Evolutionary conservation across 768 basidiomycete species (phyloP).

Genomic region (Boletus speciosus): DNA sequence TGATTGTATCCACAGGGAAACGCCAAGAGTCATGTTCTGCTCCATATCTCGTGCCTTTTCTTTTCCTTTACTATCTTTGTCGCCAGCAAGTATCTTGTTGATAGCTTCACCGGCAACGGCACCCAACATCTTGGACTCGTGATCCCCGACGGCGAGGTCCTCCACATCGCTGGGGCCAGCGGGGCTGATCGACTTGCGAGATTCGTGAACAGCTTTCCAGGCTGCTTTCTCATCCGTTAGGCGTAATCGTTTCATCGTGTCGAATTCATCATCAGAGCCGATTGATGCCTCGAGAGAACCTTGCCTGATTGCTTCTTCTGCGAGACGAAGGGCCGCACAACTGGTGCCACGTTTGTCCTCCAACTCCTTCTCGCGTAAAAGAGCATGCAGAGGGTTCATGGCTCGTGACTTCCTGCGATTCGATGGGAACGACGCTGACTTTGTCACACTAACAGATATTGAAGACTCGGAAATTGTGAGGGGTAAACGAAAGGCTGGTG

Average conservation of each 20-base stretch:
- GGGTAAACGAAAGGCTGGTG: constrained; percentile 9
- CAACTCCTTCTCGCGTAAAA: constrained; percentile 50
- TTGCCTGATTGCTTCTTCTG: constrained; percentile 40
- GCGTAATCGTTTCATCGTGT: constrained; percentile 5
- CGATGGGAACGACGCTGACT: background rate
- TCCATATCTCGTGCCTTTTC: constrained; percentile 24
- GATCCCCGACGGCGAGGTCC: constrained; percentile 38
- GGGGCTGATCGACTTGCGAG: constrained; percentile 17
- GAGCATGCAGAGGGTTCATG: constrained; percentile 51
- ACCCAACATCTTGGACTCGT: constrained; percentile 28
- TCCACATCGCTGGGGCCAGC: constrained; percentile 14
- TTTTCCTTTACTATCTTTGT: constrained; percentile 33
- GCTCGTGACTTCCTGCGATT: constrained; percentile 22
- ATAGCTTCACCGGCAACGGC: constrained; percentile 39
- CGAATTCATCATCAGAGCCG: constrained; percentile 19
- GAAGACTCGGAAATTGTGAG: constrained; percentile 7
- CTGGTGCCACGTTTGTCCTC: constrained; percentile 34
- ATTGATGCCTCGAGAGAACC: constrained; percentile 26
- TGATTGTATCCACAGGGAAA: constrained; percentile 33
- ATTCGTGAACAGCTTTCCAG: constrained; percentile 34
- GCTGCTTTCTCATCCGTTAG: constrained; percentile 41
- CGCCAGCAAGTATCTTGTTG: constrained; percentile 40
- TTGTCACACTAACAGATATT: background rate
- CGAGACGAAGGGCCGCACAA: constrained; percentile 40
- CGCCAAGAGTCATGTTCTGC: constrained; percentile 17